Percentiles rank a stretch among this genome's conserved stretches.
These are phyloP conservation scores for Talaromyces funiculosus DNA, from an alignment of 2,329 filamentous ascomycete species.

Conservation along the genomic window DNA sequence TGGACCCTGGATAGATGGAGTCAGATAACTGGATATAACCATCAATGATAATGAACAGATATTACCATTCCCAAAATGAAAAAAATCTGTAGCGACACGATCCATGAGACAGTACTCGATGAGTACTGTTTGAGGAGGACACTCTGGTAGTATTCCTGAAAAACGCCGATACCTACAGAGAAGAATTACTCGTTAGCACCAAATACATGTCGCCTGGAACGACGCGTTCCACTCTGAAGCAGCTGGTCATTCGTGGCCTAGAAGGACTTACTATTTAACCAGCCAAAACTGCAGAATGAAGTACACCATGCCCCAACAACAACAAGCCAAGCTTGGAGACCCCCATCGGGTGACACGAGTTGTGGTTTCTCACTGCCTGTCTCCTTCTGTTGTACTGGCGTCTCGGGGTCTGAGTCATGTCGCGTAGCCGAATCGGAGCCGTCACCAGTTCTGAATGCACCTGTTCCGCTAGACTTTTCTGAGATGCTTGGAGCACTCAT, in stretches of 20 bases:
- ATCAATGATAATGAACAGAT: not conserved
- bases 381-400: not conserved
- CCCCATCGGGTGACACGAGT: slow-evolving; percentile 17
- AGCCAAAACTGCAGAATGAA: not conserved
- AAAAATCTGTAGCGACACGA: slow-evolving; percentile 48
- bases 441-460: not conserved
- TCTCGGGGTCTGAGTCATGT: not conserved
- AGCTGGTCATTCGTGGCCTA: not conserved
- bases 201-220: slow-evolving; percentile 6
- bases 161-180: slow-evolving; percentile 48
- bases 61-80: slow-evolving; percentile 46
- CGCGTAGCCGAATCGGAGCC: not conserved
- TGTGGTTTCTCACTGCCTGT: not conserved
- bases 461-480: not conserved
- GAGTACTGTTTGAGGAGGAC: slow-evolving; percentile 34
- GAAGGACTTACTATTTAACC: not conserved
- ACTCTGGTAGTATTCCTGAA: slow-evolving; percentile 49
- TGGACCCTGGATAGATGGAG: slow-evolving; percentile 35
- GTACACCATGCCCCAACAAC: slow-evolving; percentile 18
- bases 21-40: not conserved
- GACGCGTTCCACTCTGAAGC: not conserved
- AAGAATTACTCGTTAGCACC: slow-evolving; percentile 30
- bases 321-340: slow-evolving; percentile 23
- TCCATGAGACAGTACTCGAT: slow-evolving; percentile 49
- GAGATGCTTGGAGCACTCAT: not conserved